A percentile compares a stretch with the other conserved stretches of the same genome.
Evolutionary conservation across 2,329 filamentous ascomycete genomes (phyloP).

Genomic region (Phialophora chinensis): DNA sequence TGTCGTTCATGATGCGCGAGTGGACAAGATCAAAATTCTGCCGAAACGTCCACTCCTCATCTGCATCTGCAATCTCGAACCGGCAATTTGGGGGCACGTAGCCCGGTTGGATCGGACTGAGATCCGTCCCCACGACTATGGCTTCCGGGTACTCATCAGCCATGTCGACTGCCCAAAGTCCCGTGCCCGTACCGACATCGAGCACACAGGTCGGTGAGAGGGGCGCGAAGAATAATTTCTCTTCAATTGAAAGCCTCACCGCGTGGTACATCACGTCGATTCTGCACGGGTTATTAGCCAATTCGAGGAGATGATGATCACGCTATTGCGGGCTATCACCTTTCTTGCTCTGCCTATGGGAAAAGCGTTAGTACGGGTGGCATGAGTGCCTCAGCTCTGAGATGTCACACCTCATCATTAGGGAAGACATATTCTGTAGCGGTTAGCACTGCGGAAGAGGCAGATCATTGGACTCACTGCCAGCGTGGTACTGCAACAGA

Average conservation of each 20-base stretch:
- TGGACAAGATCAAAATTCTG: not conserved
- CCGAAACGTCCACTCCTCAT: not conserved
- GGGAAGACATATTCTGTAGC: not conserved
- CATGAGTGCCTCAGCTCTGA: not conserved
- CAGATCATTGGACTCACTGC: not conserved
- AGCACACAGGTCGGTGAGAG: not conserved
- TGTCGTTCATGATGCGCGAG: not conserved
- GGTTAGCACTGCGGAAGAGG: not conserved
- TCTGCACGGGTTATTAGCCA: not conserved
- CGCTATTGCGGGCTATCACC: not conserved
- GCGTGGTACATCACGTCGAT: not conserved
- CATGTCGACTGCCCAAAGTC: constrained; percentile 35
- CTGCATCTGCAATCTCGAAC: constrained; percentile 5
- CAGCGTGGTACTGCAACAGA: not conserved
- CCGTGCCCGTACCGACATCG: constrained; percentile 36
- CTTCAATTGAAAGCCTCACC: not conserved
- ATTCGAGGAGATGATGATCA: not conserved
- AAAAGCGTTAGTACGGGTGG: not conserved
- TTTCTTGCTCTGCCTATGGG: not conserved
- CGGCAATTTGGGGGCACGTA: constrained; percentile 38
- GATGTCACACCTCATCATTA: not conserved
- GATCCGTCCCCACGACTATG: not conserved
- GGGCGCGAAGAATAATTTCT: not conserved
- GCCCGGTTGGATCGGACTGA: not conserved
- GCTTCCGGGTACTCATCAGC: not conserved